Conservation (phyloP, 2,329 filamentous ascomycete genomes). For the Aureobasidium vineae region DNA sequence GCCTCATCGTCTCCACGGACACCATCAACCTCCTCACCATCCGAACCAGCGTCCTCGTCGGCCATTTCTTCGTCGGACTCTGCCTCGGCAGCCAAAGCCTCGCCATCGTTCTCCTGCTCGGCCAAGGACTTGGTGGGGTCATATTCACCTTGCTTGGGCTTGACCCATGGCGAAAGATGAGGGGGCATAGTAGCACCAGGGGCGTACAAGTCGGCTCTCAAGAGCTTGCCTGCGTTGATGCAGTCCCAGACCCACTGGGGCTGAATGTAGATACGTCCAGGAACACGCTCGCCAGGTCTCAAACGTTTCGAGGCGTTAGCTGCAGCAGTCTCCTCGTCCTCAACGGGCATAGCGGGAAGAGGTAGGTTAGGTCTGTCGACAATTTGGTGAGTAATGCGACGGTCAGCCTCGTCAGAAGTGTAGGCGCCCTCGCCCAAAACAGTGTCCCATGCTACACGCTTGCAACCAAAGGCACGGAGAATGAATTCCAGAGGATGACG, state of each 20-base stretch:
- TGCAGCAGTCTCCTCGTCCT: conserved; percentile 59
- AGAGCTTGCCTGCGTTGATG: conserved; percentile 84
- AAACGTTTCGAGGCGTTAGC: conserved; percentile 47
- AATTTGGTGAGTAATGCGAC: conserved; percentile 91
- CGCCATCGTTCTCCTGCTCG: conserved; percentile 83
- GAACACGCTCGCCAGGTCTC: conserved; percentile 68
- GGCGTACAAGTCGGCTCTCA: conserved; percentile 82
- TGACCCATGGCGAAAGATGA: conserved; percentile 94
- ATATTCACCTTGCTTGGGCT: conserved; percentile 80
- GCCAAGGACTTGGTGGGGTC: conserved; percentile 84
- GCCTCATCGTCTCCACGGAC: conserved; percentile 43
- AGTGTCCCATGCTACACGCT: conserved; percentile 90
- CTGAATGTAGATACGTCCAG: conserved; percentile 90
- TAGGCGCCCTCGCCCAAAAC: conserved; percentile 89
- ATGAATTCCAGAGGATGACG: conserved; percentile 89
- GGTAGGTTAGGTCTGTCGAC: conserved; percentile 79
- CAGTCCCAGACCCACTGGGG: conserved; percentile 99
- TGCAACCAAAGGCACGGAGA: conserved; percentile 90
- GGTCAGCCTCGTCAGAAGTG: conserved; percentile 83
- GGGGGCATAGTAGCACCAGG: conserved; percentile 88
- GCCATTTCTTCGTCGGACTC: conserved; percentile 52
- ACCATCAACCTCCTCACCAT: conserved; percentile 39
- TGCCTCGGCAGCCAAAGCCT: conserved; percentile 59
- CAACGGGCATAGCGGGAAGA: conserved; percentile 45
- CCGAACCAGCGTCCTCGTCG: conserved; percentile 38